Evolutionary conservation across 768 basidiomycete genomes (phyloP).

Genomic region (Cyclocybe cylindracea): DNA sequence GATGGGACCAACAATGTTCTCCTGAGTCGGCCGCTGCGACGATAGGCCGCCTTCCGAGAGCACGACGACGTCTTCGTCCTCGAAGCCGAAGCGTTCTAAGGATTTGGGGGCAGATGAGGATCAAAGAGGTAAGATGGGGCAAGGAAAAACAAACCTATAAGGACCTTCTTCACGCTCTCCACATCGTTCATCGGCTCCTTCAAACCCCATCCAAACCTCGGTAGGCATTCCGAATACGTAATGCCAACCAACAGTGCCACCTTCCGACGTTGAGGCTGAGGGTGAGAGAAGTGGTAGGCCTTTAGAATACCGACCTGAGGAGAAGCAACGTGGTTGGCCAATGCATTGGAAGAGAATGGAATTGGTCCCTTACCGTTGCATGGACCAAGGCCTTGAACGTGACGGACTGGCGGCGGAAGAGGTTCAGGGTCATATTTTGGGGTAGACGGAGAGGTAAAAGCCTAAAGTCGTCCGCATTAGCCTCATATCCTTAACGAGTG

Average conservation of each 20-base stretch:
- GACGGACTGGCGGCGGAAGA: too few relatives aligned
- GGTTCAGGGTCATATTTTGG: too few relatives aligned
- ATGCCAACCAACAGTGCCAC: slow-evolving; percentile 16
- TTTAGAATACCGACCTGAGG: too few relatives aligned
- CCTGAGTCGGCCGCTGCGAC: neutral
- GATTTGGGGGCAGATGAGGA: neutral
- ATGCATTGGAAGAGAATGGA: too few relatives aligned
- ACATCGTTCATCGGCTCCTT: slow-evolving; percentile 7
- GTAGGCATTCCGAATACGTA: neutral
- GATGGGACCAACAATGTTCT: slow-evolving; percentile 7
- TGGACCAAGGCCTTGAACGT: too few relatives aligned
- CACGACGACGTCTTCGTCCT: slow-evolving; percentile 1
- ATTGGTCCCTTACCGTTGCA: too few relatives aligned
- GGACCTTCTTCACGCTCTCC: neutral
- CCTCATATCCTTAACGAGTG: too few relatives aligned
- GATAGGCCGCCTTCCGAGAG: neutral
- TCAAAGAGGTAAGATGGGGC: too few relatives aligned
- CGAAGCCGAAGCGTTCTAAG: neutral
- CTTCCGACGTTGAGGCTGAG: neutral
- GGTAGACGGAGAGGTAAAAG: too few relatives aligned
- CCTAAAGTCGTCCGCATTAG: too few relatives aligned
- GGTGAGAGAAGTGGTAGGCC: too few relatives aligned
- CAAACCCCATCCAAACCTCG: neutral
- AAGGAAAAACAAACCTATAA: slow-evolving; percentile 7
- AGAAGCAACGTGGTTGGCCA: too few relatives aligned